Evolutionary conservation across 352 stramenopile species (phyloP).

Genomic region (Phytopythium aichiense): DNA sequence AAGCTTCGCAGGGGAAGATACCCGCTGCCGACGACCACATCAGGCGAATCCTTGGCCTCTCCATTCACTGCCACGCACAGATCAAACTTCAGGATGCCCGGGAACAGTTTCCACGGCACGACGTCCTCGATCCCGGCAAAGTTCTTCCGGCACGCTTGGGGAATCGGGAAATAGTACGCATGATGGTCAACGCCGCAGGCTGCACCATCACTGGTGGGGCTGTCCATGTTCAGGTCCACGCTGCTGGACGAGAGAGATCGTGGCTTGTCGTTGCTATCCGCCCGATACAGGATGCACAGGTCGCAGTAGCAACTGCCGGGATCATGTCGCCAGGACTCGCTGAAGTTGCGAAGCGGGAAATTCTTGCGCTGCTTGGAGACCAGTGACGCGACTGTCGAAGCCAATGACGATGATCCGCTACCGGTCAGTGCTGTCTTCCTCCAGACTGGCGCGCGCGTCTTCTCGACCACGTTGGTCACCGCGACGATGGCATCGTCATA

Average conservation of each 20-base stretch:
- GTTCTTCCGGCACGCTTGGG: conserved; percentile 71
- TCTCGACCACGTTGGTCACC: conserved; percentile 68
- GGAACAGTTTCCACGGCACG: conserved; percentile 71
- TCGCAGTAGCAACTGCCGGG: conserved; percentile 41
- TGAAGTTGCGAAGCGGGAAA: conserved; percentile 73
- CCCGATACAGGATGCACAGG: conserved; percentile 22
- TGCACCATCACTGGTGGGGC: neutral
- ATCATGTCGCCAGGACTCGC: conserved; percentile 73
- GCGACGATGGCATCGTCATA: conserved; percentile 68
- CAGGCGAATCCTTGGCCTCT: conserved; percentile 60
- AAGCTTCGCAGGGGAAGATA: conserved; percentile 48
- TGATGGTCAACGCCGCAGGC: conserved; percentile 72
- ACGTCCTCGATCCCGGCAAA: conserved; percentile 74
- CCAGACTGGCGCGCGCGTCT: conserved; percentile 45
- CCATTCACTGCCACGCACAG: conserved; percentile 67
- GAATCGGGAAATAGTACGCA: conserved; percentile 79
- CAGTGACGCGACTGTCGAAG: conserved; percentile 17
- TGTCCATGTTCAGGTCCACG: neutral
- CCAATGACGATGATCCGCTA: conserved; percentile 4
- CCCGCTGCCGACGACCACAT: conserved; percentile 56
- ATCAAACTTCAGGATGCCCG: conserved; percentile 68
- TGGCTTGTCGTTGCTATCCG: neutral
- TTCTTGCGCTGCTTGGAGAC: conserved; percentile 55
- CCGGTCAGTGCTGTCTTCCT: conserved; percentile 25
- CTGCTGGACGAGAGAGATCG: conserved; percentile 3